Conservation (phyloP, 495 filamentous ascomycete genomes). For the Penicillium steckii region DNA sequence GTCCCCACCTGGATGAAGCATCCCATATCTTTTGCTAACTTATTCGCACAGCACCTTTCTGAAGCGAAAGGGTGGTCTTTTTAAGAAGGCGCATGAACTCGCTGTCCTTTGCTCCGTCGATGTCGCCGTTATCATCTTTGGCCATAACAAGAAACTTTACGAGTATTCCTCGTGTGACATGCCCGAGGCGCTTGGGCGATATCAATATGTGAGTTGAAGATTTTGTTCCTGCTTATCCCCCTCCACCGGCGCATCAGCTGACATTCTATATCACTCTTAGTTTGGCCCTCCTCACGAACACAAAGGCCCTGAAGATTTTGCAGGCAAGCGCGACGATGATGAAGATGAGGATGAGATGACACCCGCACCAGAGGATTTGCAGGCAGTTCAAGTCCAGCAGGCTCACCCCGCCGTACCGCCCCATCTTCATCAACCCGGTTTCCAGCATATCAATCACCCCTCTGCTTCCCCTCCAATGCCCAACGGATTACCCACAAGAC, state of each 20-base stretch:
- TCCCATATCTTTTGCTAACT: background rate
- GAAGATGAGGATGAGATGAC: constrained; percentile 81
- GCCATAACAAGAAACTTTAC: constrained; percentile 96
- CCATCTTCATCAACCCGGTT: constrained; percentile 74
- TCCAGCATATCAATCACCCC: constrained; percentile 79
- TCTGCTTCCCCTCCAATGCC: constrained; percentile 87
- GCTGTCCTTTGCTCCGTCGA: constrained; percentile 98
- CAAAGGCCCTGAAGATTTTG: constrained; percentile 92
- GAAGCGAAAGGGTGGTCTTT: constrained; percentile 96
- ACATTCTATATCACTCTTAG: constrained; percentile 43
- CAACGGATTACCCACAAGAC: constrained; percentile 71
- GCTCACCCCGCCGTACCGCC: constrained; percentile 60
- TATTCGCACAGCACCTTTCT: constrained; percentile 76
- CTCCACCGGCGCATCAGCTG: constrained; percentile 5
- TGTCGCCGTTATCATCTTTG: constrained; percentile 97
- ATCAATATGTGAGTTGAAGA: constrained; percentile 80
- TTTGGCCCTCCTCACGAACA: constrained; percentile 92
- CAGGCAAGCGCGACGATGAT: constrained; percentile 75
- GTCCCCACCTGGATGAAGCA: background rate
- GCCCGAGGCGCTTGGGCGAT: constrained; percentile 79
- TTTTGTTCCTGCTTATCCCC: background rate
- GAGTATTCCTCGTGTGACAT: constrained; percentile 96
- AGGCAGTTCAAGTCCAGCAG: constrained; percentile 37
- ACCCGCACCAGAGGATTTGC: constrained; percentile 61
- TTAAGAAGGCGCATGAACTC: constrained; percentile 99